A percentile compares a stretch with the other conserved stretches of the same genome.
Evolutionary conservation across 1,139 yeast genomes (phyloP).

Genomic region (Scheffersomyces parashehatae): DNA sequence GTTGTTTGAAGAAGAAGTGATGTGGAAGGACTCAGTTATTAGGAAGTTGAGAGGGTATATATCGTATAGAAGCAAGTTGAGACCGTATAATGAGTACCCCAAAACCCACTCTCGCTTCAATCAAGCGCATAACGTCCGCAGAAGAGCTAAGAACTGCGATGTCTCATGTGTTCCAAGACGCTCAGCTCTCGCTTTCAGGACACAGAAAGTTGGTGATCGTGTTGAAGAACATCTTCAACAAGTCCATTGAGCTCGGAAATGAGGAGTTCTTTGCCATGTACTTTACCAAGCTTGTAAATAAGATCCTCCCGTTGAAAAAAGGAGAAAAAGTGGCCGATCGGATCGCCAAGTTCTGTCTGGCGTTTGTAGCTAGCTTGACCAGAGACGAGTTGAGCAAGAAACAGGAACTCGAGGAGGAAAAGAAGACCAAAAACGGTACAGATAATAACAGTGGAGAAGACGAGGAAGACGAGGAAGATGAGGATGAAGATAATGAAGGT

Average conservation of each 20-base stretch:
- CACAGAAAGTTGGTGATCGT: slow-evolving; percentile 74
- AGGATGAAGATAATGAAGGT: neutral
- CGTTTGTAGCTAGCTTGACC: slow-evolving; percentile 56
- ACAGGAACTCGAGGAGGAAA: slow-evolving; percentile 16
- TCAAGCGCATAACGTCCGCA: slow-evolving; percentile 21
- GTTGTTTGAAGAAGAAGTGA: too few relatives aligned
- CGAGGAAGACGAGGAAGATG: neutral
- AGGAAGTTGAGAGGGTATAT: too few relatives aligned
- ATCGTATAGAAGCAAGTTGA: neutral
- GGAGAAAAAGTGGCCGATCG: slow-evolving; percentile 77
- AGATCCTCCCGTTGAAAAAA: slow-evolving; percentile 66
- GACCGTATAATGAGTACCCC: slow-evolving; percentile 1
- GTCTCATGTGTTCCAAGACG: slow-evolving; percentile 77
- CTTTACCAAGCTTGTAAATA: slow-evolving; percentile 63
- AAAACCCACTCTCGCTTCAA: slow-evolving; percentile 18
- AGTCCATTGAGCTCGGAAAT: slow-evolving; percentile 52
- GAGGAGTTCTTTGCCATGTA: slow-evolving; percentile 60
- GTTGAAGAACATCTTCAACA: slow-evolving; percentile 57
- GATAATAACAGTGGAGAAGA: slow-evolving; percentile 11
- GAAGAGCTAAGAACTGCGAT: slow-evolving; percentile 44
- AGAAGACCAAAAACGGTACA: slow-evolving; percentile 17
- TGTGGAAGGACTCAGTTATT: too few relatives aligned
- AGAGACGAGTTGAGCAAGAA: slow-evolving; percentile 26
- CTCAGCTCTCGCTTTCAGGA: slow-evolving; percentile 71
- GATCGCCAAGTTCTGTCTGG: slow-evolving; percentile 70